A percentile compares a stretch with the other conserved stretches of the same genome.
Conservation (phyloP, 2,329 filamentous ascomycete species). For the Triangularia setosa region DNA sequence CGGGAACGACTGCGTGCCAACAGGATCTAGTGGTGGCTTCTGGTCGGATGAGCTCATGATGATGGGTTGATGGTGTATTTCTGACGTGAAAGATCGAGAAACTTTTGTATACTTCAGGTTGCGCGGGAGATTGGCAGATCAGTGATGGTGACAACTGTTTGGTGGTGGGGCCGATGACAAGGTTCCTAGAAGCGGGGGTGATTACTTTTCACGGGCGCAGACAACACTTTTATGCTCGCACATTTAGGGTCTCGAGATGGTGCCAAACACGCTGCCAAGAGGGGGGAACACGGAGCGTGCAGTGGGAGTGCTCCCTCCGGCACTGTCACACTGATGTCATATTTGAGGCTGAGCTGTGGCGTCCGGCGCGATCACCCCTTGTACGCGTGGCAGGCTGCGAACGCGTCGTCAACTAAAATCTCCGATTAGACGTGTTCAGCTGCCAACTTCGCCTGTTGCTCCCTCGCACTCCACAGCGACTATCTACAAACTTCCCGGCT, state of each 20-base stretch:
- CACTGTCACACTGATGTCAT: constrained; percentile 24
- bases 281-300: neutral
- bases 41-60: constrained; percentile 19
- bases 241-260: neutral
- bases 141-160: neutral
- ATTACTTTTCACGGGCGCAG: neutral
- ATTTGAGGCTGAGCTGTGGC: constrained; percentile 16
- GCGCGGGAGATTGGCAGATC: neutral
- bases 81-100: neutral
- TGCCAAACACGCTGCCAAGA: neutral
- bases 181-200: no score
- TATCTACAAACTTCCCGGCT: neutral
- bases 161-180: no score
- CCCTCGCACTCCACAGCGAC: neutral
- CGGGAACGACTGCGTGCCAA: constrained; percentile 22
- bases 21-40: constrained; percentile 3
- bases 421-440: neutral
- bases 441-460: neutral
- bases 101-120: neutral
- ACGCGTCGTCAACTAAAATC: neutral
- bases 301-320: neutral
- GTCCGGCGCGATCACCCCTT: neutral
- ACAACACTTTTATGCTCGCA: neutral
- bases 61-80: neutral
- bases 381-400: neutral